phyloP scores from a whole-genome alignment of 2,329 filamentous ascomycete genomes.

The Boeremia lycopersici region DNA sequence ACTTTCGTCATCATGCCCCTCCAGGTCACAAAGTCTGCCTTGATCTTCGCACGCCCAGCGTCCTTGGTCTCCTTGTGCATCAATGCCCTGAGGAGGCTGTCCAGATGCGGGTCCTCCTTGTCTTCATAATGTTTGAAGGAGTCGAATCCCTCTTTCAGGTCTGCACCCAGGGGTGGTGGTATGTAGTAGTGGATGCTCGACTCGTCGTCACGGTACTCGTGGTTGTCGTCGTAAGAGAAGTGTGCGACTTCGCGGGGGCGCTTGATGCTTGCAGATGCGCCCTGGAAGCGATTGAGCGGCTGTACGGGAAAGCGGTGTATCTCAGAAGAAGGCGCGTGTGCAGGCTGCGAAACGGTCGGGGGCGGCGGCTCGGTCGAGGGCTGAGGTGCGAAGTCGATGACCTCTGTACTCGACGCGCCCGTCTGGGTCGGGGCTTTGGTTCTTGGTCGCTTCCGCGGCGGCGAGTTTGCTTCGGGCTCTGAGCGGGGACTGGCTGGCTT shows the following conservation, averaged over 20 bases:
- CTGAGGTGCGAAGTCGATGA: not conserved
- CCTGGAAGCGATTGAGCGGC: constrained; percentile 42
- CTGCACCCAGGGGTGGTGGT: constrained; percentile 70
- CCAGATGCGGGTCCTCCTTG: constrained; percentile 82
- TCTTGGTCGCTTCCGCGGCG: constrained; percentile 39
- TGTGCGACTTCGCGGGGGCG: constrained; percentile 77
- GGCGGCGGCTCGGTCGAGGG: not conserved
- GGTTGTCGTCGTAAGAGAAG: constrained; percentile 91
- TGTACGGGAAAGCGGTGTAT: constrained; percentile 37
- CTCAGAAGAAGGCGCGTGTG: not conserved
- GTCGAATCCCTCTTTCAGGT: constrained; percentile 82
- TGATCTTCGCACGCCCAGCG: constrained; percentile 62
- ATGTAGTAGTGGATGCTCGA: constrained; percentile 90
- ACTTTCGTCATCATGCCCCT: constrained; percentile 99
- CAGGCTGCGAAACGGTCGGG: not conserved
- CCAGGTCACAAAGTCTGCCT: constrained; percentile 88
- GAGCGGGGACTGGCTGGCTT: constrained; percentile 10
- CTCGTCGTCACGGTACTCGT: constrained; percentile 75
- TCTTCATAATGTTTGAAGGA: constrained; percentile 84
- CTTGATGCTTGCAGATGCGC: constrained; percentile 43
- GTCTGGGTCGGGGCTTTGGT: constrained; percentile 41
- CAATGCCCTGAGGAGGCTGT: constrained; percentile 79
- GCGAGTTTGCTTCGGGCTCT: constrained; percentile 23
- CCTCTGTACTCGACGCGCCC: not conserved
- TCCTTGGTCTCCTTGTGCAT: constrained; percentile 72